Base-by-base conservation (phyloP, 163 green algal species). In the Prototheca wickerhamii region DNA sequence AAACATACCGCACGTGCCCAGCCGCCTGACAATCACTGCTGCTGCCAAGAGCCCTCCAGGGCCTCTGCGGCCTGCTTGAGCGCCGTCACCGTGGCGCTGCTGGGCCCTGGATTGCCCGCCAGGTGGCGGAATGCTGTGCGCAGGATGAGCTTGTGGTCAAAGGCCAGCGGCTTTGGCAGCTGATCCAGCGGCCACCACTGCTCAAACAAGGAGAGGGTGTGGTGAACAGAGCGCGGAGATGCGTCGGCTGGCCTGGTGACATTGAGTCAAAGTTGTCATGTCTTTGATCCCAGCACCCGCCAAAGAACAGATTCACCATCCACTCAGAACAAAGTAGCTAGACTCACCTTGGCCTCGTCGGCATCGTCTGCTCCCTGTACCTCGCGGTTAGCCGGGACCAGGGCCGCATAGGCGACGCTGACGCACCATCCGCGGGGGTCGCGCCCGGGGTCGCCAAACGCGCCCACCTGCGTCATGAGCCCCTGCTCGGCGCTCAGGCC, bases 401-500 rank as follows among this genome's bases (percentile, higher is more conserved):
- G 43, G 0, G 85, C 82, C 5, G 82, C 89, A 67, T 92, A 96
- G 0, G 83, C 83, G n/a, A 93, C 86, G 0, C 80, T 87, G 12
- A 96, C 69, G 12, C 72, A 84, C 89, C 89, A 96, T 4, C 88
- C 89, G 0, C 89, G 71, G 0, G 89, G 89, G 61, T 96, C 89
- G 0, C 89, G 69, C 3, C 89, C 89, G 1, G 89, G 84, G 58
- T 92, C 84, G 3, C 89, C 89, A 82, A 90, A 95, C 2, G 85
- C 73, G 1, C 86, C 87, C 43, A 95, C 75, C 78, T 95, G 81
- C 4, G 23, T 2, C 18, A 61, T 33, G 30, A 5, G 20, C 10
- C n/a, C 34, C 20, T 29, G 25, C 18, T 8, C 21, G 6, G 92
- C 58, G 18, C 46, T 54, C 20, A 96, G 73, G 2, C 63, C 79